Evolutionary conservation across 2,329 filamentous ascomycete species (phyloP).

Genomic region (Aspergillus melleus): DNA sequence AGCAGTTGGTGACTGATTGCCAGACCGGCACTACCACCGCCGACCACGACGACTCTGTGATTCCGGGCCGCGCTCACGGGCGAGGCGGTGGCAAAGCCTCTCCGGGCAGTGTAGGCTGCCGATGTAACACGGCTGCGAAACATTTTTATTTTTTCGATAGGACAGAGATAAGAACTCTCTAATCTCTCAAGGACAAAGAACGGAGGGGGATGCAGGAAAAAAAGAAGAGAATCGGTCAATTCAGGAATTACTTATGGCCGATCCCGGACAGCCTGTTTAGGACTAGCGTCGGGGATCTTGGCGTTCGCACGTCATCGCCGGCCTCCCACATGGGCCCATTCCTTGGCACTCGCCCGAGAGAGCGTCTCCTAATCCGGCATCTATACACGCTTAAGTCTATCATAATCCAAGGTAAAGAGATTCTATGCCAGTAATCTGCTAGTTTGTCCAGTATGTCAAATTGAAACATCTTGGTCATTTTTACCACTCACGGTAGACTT

Average conservation of each 20-base stretch:
- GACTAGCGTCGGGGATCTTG: background rate
- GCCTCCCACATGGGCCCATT: too few species aligned
- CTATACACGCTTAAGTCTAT: too few species aligned
- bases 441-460: too few species aligned
- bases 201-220: background rate
- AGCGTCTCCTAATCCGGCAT: too few species aligned
- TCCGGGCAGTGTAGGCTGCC: constrained; percentile 23
- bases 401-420: too few species aligned
- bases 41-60: constrained; percentile 68
- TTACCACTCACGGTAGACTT: too few species aligned
- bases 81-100: constrained; percentile 30
- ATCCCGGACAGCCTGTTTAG: too few species aligned
- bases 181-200: background rate
- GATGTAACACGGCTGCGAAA: constrained; percentile 25
- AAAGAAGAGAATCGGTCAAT: background rate
- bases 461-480: too few species aligned
- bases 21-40: constrained; percentile 66
- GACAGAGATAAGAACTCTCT: background rate
- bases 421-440: too few species aligned
- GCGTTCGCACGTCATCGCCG: too few species aligned
- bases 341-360: too few species aligned
- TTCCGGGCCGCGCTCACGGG: constrained; percentile 41
- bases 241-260: too few species aligned
- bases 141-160: constrained; percentile 20
- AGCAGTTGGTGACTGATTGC: constrained; percentile 68